Percentiles rank a stretch among this genome's conserved stretches.
phyloP scores from a whole-genome alignment of 305 asterid genomes.

The Fraxinus nigra region DNA sequence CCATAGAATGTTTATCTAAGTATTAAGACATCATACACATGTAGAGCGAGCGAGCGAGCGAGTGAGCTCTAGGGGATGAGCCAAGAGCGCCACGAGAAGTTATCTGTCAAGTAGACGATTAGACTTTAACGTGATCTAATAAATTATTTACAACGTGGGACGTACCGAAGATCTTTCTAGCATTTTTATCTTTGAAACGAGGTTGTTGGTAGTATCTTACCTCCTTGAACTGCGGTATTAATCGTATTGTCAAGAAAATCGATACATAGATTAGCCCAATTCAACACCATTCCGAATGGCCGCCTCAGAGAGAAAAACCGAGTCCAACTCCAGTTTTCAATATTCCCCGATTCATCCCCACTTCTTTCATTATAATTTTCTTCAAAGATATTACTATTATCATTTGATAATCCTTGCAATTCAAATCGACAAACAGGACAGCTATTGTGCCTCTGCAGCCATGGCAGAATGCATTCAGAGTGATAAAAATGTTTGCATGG shows the following conservation, averaged over 20 bases:
- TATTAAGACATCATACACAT: not conserved
- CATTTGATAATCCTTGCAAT: constrained; percentile 35
- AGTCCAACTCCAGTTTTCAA: constrained; percentile 52
- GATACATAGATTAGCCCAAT: constrained; percentile 43
- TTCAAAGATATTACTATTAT: constrained; percentile 10
- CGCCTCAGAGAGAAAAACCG: constrained; percentile 48
- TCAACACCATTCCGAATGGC: constrained; percentile 58
- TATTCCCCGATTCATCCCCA: constrained; percentile 20
- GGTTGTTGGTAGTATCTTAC: constrained; percentile 14
- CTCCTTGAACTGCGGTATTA: constrained; percentile 35
- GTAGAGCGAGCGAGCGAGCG: not conserved
- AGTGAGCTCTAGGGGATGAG: constrained; percentile 24
- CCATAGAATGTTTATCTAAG: not conserved
- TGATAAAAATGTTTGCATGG: constrained; percentile 88
- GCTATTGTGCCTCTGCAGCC: constrained; percentile 67
- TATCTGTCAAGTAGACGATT: constrained; percentile 20
- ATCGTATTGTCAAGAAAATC: constrained; percentile 41
- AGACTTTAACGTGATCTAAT: not conserved
- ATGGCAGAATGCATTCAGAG: constrained; percentile 68
- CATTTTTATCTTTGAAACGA: not conserved
- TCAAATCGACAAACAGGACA: constrained; percentile 82
- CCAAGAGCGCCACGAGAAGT: constrained; percentile 45
- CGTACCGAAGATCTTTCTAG: not conserved
- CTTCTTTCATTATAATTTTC: constrained; percentile 26
- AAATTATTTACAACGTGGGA: not conserved